Evolutionary conservation across 2,329 filamentous ascomycete genomes (phyloP), one percentile per base, ranked within the genome.

Genomic region (Fusarium domesticum): DNA sequence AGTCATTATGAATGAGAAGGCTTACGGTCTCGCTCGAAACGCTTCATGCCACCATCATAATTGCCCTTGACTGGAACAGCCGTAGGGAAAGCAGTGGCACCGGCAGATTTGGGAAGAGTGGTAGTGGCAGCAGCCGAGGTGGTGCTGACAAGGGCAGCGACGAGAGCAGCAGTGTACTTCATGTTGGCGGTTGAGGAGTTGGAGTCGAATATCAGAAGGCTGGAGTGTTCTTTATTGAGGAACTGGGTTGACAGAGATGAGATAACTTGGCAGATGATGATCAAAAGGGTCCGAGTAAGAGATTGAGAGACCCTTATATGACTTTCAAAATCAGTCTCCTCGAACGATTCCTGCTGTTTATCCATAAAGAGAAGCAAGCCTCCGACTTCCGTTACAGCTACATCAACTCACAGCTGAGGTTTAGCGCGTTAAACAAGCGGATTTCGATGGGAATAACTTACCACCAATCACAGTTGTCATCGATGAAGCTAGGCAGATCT

Each of bases 1-100:
- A 6, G 12, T 1, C 2, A 12, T 28, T 12, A 28, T 28, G 7
- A 11, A 28, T 11, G 23, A 8, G 14, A 6, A n/a, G 17, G n/a
- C 52, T 39, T 18, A 55, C 52, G 50, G 39, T 18, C 39, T 40
- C 52, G 45, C 43, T 55, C 52, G 30, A 47, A 55, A 31, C 52
- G 52, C 42, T 55, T 55, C 52, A 55, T 55, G 25, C 49, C 49
- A 28, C 52, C 52, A 43, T 55, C 52, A 2, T 31, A 55, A 33
- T 38, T 55, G n/a, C 51, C 46, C 33, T 43, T 50, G 34, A 55
- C 52, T 11, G 52, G 52, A 31, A 55, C 52, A 8, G 52, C 52
- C 18, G 52, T 55, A 18, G 52, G 48, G 28, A 42, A 55, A 8
- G 52, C 50, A 15, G 52, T 50, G 12, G 31, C 30, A 15, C 52